Conservation (phyloP, 176 grass and related monocot species). For the Tillandsia leiboldiana region DNA sequence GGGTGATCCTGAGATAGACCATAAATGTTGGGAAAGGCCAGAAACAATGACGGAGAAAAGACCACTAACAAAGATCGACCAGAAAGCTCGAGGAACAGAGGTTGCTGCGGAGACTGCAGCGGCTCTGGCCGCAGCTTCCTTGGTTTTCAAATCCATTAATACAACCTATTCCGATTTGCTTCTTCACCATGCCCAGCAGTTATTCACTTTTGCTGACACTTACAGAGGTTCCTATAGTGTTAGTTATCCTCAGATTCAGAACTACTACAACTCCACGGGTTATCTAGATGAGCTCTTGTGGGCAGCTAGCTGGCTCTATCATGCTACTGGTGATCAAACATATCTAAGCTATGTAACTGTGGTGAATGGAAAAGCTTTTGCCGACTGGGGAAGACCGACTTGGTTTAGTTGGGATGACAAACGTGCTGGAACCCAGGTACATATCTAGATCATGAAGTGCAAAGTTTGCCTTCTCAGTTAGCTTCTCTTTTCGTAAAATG, state of each 20-base stretch:
- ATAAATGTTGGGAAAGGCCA: slow-evolving; percentile 96
- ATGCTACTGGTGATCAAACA: slow-evolving; percentile 82
- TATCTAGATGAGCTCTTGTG: slow-evolving; percentile 82
- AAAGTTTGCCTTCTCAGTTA: background rate
- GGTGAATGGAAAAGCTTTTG: slow-evolving; percentile 62
- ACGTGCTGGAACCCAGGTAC: slow-evolving; percentile 83
- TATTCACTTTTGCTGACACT: slow-evolving; percentile 90
- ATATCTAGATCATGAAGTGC: background rate
- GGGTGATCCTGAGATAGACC: slow-evolving; percentile 87
- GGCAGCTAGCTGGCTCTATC: slow-evolving; percentile 98
- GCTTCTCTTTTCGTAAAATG: too few relatives aligned
- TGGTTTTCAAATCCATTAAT: slow-evolving; percentile 78
- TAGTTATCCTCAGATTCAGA: slow-evolving; percentile 59
- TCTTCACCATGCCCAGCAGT: slow-evolving; percentile 75
- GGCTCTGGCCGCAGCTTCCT: slow-evolving; percentile 83
- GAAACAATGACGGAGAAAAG: slow-evolving; percentile 90
- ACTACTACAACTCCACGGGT: slow-evolving; percentile 77
- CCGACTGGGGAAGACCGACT: slow-evolving; percentile 85
- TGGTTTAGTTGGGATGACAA: slow-evolving; percentile 99
- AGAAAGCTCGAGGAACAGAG: slow-evolving; percentile 75
- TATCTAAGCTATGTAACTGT: slow-evolving; percentile 94
- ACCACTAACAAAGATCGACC: slow-evolving; percentile 66
- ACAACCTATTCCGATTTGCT: slow-evolving; percentile 67
- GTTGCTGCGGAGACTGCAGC: slow-evolving; percentile 86
- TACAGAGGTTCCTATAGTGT: slow-evolving; percentile 61